A percentile compares a stretch with the other conserved stretches of the same genome.
Evolutionary conservation across 768 basidiomycete species (phyloP).

Genomic region (Phylloporus arenicola): DNA sequence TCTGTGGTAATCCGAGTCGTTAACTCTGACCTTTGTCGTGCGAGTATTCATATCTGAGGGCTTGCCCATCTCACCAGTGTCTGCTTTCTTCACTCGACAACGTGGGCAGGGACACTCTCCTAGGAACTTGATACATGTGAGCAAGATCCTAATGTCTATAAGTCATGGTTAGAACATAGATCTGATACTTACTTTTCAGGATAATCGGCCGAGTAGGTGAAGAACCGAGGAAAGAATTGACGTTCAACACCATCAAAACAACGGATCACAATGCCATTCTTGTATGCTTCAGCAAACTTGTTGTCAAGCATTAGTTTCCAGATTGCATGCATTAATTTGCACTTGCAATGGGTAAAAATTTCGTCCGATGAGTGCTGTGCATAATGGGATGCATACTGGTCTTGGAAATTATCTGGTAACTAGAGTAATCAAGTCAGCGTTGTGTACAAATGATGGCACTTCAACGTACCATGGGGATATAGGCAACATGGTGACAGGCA

Average conservation of each 20-base stretch:
- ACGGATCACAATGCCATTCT: background rate
- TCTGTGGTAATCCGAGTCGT: background rate
- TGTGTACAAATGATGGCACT: background rate
- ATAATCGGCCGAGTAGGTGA: no score
- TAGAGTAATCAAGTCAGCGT: no score
- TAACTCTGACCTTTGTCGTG: background rate
- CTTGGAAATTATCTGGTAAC: background rate
- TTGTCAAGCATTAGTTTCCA: background rate
- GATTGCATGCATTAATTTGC: slow-evolving; percentile 13
- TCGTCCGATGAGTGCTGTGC: background rate
- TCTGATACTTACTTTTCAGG: background rate
- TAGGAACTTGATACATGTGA: background rate
- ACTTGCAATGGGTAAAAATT: slow-evolving; percentile 17
- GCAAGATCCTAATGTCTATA: background rate
- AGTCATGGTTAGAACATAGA: background rate
- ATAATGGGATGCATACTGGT: background rate
- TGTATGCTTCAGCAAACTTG: background rate
- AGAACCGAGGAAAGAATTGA: background rate
- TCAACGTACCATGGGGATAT: background rate
- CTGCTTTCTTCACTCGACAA: background rate
- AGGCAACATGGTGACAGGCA: no score
- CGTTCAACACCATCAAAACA: background rate
- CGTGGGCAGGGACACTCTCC: slow-evolving; percentile 1
- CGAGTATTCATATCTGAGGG: background rate
- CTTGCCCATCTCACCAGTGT: background rate